Evolutionary conservation across 352 stramenopile genomes (phyloP), one percentile per base, ranked within the genome.

Genomic region (Globisporangium apiculatum): DNA sequence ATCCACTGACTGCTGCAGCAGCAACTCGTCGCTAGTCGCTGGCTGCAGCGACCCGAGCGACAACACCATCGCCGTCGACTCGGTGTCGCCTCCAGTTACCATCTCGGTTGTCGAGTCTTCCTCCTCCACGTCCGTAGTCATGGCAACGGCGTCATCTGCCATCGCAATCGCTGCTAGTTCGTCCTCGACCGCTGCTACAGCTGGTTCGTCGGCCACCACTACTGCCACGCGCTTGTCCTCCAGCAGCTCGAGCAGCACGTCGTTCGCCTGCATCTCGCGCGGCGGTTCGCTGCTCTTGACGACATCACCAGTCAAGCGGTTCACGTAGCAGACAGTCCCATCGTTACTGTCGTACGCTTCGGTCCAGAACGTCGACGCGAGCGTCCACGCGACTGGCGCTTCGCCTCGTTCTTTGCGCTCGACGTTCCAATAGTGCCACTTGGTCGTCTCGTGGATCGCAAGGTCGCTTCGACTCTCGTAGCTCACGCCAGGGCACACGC

Each of bases 391-490:
- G 10, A 47, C 69, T 6, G 75, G 71, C 49, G 68, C 56, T 7
- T 66, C 64, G 36, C 67, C 71, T 51, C 75, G 58, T 8, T 49
- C 53, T 17, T 87, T 78, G 7, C 75, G 68, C 43, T 62, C 7
- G 9, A 77, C 17, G 53, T 93, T 93, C 79, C 76, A 89, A n/a
- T 58, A 71, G 52, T 93, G 83, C 83, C 83, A 93, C 58, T 88
- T 86, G n/a, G 80, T 89, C 41, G 68, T 65, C 56, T 89, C 77
- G 57, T 92, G 83, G 8, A 72, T 75, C 36, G 59, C 55, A 5
- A 93, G 65, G 51, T 93, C 83, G 14, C 58, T 48, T 2, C 62
- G 58, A n/a, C 77, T 84, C n/a, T 65, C 69, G 63, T 82, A 93
- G 51, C 72, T 91, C 48, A 87, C 65, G 38, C 80, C 80, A 1